phyloP scores from a whole-genome alignment of 352 stramenopile species.

The Thalassiosira mediterranea region DNA sequence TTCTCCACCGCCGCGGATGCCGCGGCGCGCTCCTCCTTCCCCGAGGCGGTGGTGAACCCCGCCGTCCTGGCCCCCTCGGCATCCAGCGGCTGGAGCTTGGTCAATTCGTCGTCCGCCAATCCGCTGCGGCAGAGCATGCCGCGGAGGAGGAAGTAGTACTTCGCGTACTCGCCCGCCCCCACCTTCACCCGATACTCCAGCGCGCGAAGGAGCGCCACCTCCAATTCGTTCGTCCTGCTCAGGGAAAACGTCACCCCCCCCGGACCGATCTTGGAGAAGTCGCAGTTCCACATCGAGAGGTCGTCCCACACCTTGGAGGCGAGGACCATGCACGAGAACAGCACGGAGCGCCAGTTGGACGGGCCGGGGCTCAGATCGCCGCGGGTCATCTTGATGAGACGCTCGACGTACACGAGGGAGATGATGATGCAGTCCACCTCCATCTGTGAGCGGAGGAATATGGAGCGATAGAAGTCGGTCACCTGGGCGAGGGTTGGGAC shows the following conservation, averaged over 20 bases:
- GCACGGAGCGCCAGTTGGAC: constrained; percentile 92
- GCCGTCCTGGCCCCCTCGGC: constrained; percentile 62
- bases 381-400: constrained; percentile 89
- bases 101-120: constrained; percentile 68
- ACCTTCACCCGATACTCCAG: constrained; percentile 88
- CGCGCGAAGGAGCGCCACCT: constrained; percentile 90
- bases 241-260: constrained; percentile 89
- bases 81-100: constrained; percentile 71
- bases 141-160: constrained; percentile 97
- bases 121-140: constrained; percentile 92
- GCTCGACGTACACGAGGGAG: constrained; percentile 96
- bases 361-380: constrained; percentile 76
- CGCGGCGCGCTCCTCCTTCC: neutral
- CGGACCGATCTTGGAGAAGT: constrained; percentile 90
- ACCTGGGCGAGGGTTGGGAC: constrained; percentile 91
- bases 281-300: constrained; percentile 96
- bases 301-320: constrained; percentile 97
- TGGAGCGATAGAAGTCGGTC: constrained; percentile 91
- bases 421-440: constrained; percentile 98
- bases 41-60: neutral
- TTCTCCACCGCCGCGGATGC: neutral
- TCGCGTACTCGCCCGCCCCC: constrained; percentile 82
- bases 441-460: constrained; percentile 88
- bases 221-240: constrained; percentile 94
- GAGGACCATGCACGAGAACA: constrained; percentile 97